Evolutionary conservation across 139 green algal species (phyloP), one percentile per base, ranked within the genome.

Genomic region (Yamagishiella unicocca): DNA sequence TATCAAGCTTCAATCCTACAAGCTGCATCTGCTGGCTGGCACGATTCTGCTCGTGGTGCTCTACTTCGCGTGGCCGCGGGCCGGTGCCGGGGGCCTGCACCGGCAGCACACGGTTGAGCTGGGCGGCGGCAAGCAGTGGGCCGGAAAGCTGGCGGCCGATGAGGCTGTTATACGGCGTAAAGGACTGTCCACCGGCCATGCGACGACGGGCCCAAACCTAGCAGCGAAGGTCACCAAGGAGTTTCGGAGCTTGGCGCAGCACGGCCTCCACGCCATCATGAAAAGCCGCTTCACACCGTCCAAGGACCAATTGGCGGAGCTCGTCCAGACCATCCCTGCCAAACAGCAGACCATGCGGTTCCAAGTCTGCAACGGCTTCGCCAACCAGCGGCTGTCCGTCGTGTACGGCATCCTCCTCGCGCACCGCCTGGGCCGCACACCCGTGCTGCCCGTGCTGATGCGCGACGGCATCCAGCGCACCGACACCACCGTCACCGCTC

Each of bases 301-400:
- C 0, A n/a, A 64, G 1, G 80, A 77, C 9, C 10, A 86, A 14
- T 33, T 86, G 8, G 24, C 22, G 2, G 17, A 66, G 24, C 22
- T 77, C 2, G 17, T 67, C 1, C 2, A 29, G 43, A 38, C 4
- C 21, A 29, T 86, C 8, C 80, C 80, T 2, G 21, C 80, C n/a
- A 77, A 80, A 37, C 67, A 71, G 42, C 33, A 71, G 22, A 90
- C 87, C 1, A 45, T 90, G 55, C 80, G 80, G 25, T 90, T 90
- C 64, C 38, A 87, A 17, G 82, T 93, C 2, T 94, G 91, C 91
- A 91, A 92, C 75, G 89, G 91, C 53, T 93, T 94, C 46, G 82
- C 89, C 42, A 91, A 94, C 68, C 91, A 94, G 85, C 89, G 91
- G 0, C 76, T 93, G 24, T 82, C 81, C 0, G 46, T 94, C 2